A percentile compares a stretch with the other conserved stretches of the same genome.
Conservation (phyloP, 768 basidiomycete species). For the Pisolithus albus region DNA sequence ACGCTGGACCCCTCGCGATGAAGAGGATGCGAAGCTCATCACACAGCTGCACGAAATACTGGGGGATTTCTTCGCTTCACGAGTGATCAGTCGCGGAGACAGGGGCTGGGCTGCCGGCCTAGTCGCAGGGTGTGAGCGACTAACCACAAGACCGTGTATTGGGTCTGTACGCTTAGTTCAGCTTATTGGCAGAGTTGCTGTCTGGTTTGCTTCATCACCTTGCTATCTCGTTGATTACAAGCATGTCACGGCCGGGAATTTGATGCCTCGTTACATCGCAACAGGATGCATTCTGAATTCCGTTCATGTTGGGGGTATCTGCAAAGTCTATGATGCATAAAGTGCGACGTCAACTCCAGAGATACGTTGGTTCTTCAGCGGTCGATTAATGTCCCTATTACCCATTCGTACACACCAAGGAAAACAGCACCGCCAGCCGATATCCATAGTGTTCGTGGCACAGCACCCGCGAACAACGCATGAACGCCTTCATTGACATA, state of each 20-base stretch:
- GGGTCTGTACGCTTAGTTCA: background rate
- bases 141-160: slow-evolving; percentile 6
- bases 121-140: slow-evolving; percentile 28
- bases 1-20: slow-evolving; percentile 44
- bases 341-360: background rate
- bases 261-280: no score
- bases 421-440: slow-evolving; percentile 96
- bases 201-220: background rate
- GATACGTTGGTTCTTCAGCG: background rate
- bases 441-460: slow-evolving; percentile 94
- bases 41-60: slow-evolving; percentile 45
- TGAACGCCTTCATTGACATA: slow-evolving; percentile 60
- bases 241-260: no score
- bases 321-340: background rate
- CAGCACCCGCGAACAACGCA: slow-evolving; percentile 79
- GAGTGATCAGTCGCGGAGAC: slow-evolving; percentile 42
- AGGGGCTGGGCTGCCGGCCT: slow-evolving; percentile 60
- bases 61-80: slow-evolving; percentile 57
- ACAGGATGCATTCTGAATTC: no score
- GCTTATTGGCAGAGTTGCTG: background rate
- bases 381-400: slow-evolving; percentile 42
- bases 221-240: background rate
- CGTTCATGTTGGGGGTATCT: background rate
- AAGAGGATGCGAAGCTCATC: slow-evolving; percentile 42
- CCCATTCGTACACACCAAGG: slow-evolving; percentile 93